Conservation (phyloP, 2,329 filamentous ascomycete species). For the Arthrobotrys musiformis region DNA sequence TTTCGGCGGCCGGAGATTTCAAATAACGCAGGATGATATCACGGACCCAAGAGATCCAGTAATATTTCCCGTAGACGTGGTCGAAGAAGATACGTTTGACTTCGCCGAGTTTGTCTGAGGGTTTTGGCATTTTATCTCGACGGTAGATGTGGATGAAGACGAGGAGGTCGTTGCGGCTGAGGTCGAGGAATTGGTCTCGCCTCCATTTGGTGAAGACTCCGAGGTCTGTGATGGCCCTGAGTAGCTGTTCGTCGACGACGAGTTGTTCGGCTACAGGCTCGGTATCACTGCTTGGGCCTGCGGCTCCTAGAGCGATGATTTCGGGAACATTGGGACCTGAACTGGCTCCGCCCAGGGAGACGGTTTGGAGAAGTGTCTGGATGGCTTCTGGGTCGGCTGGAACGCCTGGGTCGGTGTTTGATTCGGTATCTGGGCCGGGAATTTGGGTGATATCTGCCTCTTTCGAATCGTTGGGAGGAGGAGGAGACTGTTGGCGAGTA, state of each 20-base stretch:
- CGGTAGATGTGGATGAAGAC: slow-evolving; percentile 28
- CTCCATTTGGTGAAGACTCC: slow-evolving; percentile 20
- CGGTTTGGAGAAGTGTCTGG: neutral
- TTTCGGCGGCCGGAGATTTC: neutral
- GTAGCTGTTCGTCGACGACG: neutral
- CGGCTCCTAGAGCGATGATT: neutral
- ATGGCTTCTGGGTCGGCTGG: neutral
- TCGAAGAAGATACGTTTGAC: neutral
- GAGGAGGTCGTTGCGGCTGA: neutral
- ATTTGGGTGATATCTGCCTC: neutral
- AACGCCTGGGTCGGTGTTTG: neutral
- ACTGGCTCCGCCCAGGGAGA: neutral
- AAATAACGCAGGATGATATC: slow-evolving; percentile 2
- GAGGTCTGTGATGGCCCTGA: neutral
- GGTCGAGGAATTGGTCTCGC: neutral
- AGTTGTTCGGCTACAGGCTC: neutral
- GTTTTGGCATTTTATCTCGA: neutral
- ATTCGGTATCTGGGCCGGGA: neutral
- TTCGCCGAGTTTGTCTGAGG: neutral
- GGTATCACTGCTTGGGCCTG: too few species aligned
- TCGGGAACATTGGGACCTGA: neutral
- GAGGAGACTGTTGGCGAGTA: neutral
- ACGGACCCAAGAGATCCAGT: slow-evolving; percentile 33
- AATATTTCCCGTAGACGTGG: slow-evolving; percentile 13
- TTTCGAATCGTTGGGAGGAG: neutral